phyloP scores from a whole-genome alignment of 805 yeast genomes.

The Candida oleophila region DNA sequence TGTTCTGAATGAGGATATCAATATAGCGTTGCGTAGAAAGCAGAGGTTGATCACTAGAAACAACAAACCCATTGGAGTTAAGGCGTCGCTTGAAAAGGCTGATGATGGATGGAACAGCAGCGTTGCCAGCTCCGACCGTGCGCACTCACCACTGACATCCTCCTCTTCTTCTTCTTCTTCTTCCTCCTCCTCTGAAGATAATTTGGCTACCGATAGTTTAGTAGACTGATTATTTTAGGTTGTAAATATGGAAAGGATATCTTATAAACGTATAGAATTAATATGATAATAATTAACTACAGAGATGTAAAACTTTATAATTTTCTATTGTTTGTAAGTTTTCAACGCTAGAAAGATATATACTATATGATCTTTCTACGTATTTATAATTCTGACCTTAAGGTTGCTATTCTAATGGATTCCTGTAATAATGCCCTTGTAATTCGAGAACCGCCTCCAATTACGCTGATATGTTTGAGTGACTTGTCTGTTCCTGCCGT shows the following conservation, averaged over 20 bases:
- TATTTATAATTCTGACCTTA: conserved; percentile 38
- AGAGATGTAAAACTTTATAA: background rate
- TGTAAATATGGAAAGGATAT: background rate
- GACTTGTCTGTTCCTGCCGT: conserved; percentile 11
- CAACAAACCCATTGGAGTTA: conserved; percentile 1
- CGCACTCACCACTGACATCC: conserved; percentile 6
- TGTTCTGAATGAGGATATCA: conserved; percentile 4
- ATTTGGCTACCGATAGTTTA: conserved; percentile 4
- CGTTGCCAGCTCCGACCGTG: background rate
- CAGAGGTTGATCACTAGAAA: conserved; percentile 1
- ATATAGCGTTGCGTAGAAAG: conserved; percentile 3
- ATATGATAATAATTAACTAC: background rate
- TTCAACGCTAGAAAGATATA: no score
- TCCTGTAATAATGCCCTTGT: conserved; percentile 45
- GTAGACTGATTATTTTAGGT: background rate
- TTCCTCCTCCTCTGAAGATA: conserved; percentile 6
- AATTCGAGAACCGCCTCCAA: conserved; percentile 50
- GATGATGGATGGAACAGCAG: background rate
- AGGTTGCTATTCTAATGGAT: conserved; percentile 47
- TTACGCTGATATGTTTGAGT: conserved; percentile 44
- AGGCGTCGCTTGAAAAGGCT: background rate
- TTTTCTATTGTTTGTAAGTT: no score
- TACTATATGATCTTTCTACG: no score
- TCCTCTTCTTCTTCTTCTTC: no score
- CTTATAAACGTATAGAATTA: background rate